Percentiles rank a stretch among this genome's conserved stretches.
phyloP scores from a whole-genome alignment of 176 grass and related monocot genomes.

The Tuctoria greenei region DNA sequence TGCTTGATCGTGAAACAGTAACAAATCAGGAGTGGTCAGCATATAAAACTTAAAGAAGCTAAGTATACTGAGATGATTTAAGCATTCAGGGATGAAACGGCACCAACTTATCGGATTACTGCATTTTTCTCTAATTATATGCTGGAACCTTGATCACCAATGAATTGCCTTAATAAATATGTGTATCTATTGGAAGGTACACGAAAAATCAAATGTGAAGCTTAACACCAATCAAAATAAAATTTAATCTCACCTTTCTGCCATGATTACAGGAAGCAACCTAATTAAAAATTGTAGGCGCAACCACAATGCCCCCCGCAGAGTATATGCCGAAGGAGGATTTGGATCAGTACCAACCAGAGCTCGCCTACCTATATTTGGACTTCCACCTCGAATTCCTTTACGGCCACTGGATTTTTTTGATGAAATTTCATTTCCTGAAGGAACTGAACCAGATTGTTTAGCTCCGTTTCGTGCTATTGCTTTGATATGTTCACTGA shows the following conservation, averaged over 20 bases:
- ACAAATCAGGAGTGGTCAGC: no score
- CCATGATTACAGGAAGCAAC: constrained; percentile 83
- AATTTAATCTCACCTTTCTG: constrained; percentile 71
- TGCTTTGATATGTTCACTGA: constrained; percentile 83
- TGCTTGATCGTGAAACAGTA: no score
- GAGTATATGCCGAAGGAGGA: constrained; percentile 68
- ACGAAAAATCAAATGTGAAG: not conserved
- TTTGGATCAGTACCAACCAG: constrained; percentile 63
- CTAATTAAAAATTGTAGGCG: constrained; percentile 96
- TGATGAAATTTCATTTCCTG: constrained; percentile 66
- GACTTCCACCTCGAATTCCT: constrained; percentile 79
- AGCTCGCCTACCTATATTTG: constrained; percentile 68
- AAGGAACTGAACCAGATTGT: constrained; percentile 58
- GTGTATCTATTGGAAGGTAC: not conserved
- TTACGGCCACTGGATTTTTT: constrained; percentile 72
- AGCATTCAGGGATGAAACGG: no score
- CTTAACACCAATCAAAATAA: constrained; percentile 22
- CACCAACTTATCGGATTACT: no score
- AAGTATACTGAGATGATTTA: no score
- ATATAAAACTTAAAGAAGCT: no score
- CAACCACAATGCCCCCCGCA: constrained; percentile 76
- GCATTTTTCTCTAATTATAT: no score
- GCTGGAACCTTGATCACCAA: not conserved
- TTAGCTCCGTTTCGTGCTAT: constrained; percentile 67
- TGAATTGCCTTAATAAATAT: constrained; percentile 6